Evolutionary conservation across 1,284 basidiomycete genomes (phyloP).

Genomic region (Ceratobasidium sp.): DNA sequence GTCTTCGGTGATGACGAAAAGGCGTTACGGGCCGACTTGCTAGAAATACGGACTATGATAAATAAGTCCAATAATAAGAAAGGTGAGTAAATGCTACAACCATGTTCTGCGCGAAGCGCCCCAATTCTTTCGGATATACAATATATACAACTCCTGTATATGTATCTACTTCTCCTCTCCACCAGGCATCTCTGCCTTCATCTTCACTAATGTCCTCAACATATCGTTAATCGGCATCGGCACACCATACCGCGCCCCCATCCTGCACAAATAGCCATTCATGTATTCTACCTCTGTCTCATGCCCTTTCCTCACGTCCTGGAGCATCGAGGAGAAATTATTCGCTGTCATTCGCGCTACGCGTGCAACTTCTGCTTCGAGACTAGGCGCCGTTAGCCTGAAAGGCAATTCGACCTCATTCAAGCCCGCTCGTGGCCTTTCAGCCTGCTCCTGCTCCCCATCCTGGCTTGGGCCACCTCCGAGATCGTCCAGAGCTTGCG

Average conservation of each 20-base stretch:
- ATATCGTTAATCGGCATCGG: slow-evolving; percentile 71
- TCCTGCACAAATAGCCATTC: slow-evolving; percentile 84
- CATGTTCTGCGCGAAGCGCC: background rate
- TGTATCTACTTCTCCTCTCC: slow-evolving; percentile 13
- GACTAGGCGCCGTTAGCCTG: slow-evolving; percentile 52
- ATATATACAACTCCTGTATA: background rate
- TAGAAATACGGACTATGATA: no score
- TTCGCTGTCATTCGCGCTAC: slow-evolving; percentile 69
- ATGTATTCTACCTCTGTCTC: slow-evolving; percentile 85
- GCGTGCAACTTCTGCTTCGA: slow-evolving; percentile 65
- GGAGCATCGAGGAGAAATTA: slow-evolving; percentile 85
- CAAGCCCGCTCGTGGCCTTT: background rate
- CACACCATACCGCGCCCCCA: slow-evolving; percentile 75
- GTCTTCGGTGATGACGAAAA: no score
- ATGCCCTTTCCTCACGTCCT: slow-evolving; percentile 71
- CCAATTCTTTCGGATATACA: no score
- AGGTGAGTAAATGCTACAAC: background rate
- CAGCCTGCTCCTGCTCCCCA: slow-evolving; percentile 23
- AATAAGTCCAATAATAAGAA: no score
- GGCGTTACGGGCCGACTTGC: no score
- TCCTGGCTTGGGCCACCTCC: background rate
- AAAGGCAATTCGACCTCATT: slow-evolving; percentile 38
- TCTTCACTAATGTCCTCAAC: slow-evolving; percentile 34
- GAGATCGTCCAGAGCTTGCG: slow-evolving; percentile 65
- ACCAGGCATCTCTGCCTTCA: slow-evolving; percentile 37